Conservation (phyloP, 2,329 filamentous ascomycete species). For the Talaromyces pinophilus region DNA sequence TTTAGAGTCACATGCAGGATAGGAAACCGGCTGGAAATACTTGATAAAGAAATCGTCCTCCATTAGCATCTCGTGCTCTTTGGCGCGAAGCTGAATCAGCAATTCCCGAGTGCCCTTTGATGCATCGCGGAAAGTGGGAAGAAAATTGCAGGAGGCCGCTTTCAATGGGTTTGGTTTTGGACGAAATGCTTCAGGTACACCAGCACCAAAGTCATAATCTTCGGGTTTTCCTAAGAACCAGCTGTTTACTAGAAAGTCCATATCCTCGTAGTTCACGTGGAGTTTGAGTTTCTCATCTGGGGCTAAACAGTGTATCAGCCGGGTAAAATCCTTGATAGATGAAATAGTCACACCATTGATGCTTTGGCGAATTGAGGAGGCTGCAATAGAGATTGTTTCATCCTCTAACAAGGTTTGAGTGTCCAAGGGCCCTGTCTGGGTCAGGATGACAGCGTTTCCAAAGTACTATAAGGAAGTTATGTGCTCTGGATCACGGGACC, state of each 20-base stretch:
- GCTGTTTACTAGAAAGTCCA: conserved; percentile 31
- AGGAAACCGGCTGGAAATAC: conserved; percentile 25
- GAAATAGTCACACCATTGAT: background rate
- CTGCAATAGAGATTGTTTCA: background rate
- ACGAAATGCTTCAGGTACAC: conserved; percentile 26
- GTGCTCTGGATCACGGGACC: background rate
- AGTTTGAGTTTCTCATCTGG: background rate
- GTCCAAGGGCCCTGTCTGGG: background rate
- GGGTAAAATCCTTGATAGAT: background rate
- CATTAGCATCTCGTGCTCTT: conserved; percentile 25
- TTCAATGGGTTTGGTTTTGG: conserved; percentile 26
- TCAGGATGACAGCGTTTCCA: background rate
- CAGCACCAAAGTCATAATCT: conserved; percentile 29
- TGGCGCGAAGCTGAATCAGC: conserved; percentile 25
- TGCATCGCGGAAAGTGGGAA: conserved; percentile 3
- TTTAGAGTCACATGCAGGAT: background rate
- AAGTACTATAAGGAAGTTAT: background rate
- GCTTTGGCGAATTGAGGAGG: background rate
- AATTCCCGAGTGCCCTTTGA: conserved; percentile 26
- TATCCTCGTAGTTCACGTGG: conserved; percentile 25
- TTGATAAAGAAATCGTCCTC: conserved; percentile 26
- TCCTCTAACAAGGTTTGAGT: background rate
- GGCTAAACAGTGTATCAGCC: background rate
- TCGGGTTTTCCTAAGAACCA: conserved; percentile 28
- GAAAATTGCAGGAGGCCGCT: background rate